Conservation (phyloP, 805 yeast species). For the Jamesozyma gamospora region DNA sequence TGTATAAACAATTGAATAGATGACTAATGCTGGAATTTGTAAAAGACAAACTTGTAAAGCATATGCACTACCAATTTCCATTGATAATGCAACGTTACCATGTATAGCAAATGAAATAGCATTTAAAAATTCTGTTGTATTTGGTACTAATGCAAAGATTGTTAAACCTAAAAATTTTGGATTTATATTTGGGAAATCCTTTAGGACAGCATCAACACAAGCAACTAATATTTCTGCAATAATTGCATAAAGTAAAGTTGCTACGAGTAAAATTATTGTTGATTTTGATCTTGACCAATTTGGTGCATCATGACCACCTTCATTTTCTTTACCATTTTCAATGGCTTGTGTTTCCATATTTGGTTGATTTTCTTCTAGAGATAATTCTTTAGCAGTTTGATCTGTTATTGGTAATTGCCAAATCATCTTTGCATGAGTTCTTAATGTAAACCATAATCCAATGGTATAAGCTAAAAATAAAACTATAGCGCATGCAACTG, state of each 20-base stretch:
- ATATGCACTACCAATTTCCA: slow-evolving; percentile 98
- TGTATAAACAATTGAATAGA: slow-evolving; percentile 53
- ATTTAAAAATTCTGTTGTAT: slow-evolving; percentile 91
- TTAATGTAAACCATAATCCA: slow-evolving; percentile 85
- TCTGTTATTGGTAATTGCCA: slow-evolving; percentile 48
- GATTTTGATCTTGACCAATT: slow-evolving; percentile 90
- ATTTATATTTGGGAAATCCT: slow-evolving; percentile 58
- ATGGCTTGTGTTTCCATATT: neutral
- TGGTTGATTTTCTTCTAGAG: slow-evolving; percentile 1
- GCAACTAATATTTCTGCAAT: slow-evolving; percentile 92
- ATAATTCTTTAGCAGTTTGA: slow-evolving; percentile 11
- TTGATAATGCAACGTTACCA: slow-evolving; percentile 90
- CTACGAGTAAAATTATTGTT: slow-evolving; percentile 66
- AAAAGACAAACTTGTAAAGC: slow-evolving; percentile 90
- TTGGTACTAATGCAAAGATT: slow-evolving; percentile 91
- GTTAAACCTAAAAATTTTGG: slow-evolving; percentile 91
- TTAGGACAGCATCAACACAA: slow-evolving; percentile 80
- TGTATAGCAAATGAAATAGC: slow-evolving; percentile 94
- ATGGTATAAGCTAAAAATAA: slow-evolving; percentile 76
- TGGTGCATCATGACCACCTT: slow-evolving; percentile 86
- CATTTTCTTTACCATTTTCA: slow-evolving; percentile 4
- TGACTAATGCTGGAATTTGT: slow-evolving; percentile 84
- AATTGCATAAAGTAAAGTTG: slow-evolving; percentile 80
- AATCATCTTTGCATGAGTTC: slow-evolving; percentile 93
- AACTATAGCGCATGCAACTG: slow-evolving; percentile 67